Evolutionary conservation across 2,329 filamentous ascomycete species (phyloP), one percentile per base, ranked within the genome.

Genomic region (Boeremia exigua): DNA sequence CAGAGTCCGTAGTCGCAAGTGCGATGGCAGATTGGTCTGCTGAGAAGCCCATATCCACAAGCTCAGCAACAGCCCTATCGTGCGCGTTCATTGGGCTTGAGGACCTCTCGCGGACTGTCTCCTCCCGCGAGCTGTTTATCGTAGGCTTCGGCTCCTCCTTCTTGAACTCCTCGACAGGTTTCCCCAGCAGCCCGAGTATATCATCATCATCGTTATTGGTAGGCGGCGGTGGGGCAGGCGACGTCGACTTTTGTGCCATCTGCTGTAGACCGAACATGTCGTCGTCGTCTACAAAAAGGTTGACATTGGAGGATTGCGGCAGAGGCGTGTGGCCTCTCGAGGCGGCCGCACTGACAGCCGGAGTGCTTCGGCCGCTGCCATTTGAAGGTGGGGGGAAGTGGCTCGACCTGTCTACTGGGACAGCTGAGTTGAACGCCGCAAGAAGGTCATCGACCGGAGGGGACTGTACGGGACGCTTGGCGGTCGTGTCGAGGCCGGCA

Each of bases 21-120:
- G 92, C 95, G 59, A 88, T 82, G 49, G 85, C 84, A n/a, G 95
- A 89, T 68, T 92, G 92, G 55, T 96, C 91, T 0, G 87, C 84
- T 0, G 91, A 87, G 66, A 99, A 99, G 0, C 95, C 95, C 86
- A 98, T 98, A 63, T 97, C 94, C 3, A 97, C 87, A 25, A 99
- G 79, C 72, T 98, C 92, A 9, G 91, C 91, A 25, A 98, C 85
- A 9, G 92, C 91, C 63, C 85, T 86, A 69, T 96, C 92, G 54
- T 89, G 87, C 1, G 85, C 86, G 65, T 78, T 79, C 2, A 66
- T 66, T 2, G 74, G 56, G 12, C 56, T 60, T 45, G 66, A 62
- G 7, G 66, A 62, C 6, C 62, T 48, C 36, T 69, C 62, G 15
- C 43, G 61, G 36, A 48, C 56, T 17, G 49, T 28, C 15, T 59